phyloP scores from a whole-genome alignment of 2,329 filamentous ascomycete genomes.

The Leptographium wingfieldii region DNA sequence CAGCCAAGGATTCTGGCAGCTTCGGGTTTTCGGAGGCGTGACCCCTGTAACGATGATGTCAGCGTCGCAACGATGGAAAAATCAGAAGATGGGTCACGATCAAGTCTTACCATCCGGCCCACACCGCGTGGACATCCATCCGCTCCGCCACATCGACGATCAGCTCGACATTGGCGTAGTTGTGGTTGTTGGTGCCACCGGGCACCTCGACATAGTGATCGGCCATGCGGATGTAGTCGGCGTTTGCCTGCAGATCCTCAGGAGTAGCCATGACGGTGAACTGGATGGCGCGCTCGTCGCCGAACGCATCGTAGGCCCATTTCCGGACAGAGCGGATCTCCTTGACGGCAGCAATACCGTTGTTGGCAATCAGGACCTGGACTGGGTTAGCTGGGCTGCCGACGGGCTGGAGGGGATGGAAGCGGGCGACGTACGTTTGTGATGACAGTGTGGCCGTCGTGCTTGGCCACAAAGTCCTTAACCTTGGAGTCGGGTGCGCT shows the following conservation, averaged over 20 bases:
- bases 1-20: slow-evolving; percentile 87
- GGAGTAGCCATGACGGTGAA: slow-evolving; percentile 99
- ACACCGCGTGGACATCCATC: slow-evolving; percentile 96
- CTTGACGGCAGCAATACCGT: slow-evolving; percentile 98
- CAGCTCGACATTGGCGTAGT: slow-evolving; percentile 98
- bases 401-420: background rate
- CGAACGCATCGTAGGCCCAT: slow-evolving; percentile 99
- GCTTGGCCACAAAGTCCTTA: slow-evolving; percentile 85
- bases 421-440: slow-evolving; percentile 60
- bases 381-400: background rate
- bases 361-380: slow-evolving; percentile 96
- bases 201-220: slow-evolving; percentile 99
- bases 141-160: slow-evolving; percentile 98
- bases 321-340: slow-evolving; percentile 98
- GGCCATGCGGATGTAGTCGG: slow-evolving; percentile 98
- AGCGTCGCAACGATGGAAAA: background rate
- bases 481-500: slow-evolving; percentile 75
- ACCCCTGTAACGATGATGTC: slow-evolving; percentile 44
- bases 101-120: slow-evolving; percentile 83
- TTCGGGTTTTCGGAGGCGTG: slow-evolving; percentile 98
- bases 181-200: slow-evolving; percentile 99
- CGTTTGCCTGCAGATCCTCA: slow-evolving; percentile 93
- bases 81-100: slow-evolving; percentile 10
- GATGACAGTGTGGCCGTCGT: slow-evolving; percentile 95
- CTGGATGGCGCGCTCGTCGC: slow-evolving; percentile 94